These are phyloP conservation scores for Bjerkandera adusta DNA, from an alignment of 1,284 basidiomycete genomes.

Conservation along the genomic window DNA sequence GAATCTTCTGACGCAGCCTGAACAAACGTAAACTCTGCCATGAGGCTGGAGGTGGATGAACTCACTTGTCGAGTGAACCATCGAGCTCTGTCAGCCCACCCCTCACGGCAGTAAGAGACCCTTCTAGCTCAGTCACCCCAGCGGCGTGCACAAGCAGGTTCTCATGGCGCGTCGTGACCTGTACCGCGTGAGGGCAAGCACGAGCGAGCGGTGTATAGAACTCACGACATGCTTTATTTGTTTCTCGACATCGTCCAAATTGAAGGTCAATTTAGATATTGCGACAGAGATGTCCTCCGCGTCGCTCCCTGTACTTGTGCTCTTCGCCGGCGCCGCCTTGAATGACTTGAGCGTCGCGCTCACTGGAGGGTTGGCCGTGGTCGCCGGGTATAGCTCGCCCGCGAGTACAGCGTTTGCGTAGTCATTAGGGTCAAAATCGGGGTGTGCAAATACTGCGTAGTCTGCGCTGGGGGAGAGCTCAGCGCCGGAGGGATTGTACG, in stretches of 20 bases:
- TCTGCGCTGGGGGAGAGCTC: slow-evolving; percentile 36
- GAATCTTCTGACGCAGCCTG: slow-evolving; percentile 83
- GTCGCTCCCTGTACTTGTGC: slow-evolving; percentile 65
- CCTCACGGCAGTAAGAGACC: slow-evolving; percentile 59
- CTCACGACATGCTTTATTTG: slow-evolving; percentile 82
- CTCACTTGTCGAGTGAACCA: slow-evolving; percentile 68
- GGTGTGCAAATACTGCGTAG: slow-evolving; percentile 63
- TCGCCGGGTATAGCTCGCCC: slow-evolving; percentile 63
- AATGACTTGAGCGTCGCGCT: slow-evolving; percentile 28
- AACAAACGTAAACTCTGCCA: too few species aligned
- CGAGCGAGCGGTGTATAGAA: slow-evolving; percentile 16
- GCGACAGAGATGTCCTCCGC: slow-evolving; percentile 74
- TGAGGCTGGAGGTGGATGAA: slow-evolving; percentile 19
- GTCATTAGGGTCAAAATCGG: slow-evolving; percentile 81
- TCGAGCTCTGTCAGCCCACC: slow-evolving; percentile 69
- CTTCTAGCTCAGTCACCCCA: slow-evolving; percentile 60
- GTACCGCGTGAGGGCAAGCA: background rate
- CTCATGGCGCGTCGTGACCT: slow-evolving; percentile 76
- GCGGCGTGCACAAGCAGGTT: slow-evolving; percentile 71
- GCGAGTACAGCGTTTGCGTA: slow-evolving; percentile 88
- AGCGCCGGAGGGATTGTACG: background rate
- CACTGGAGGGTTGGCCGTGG: background rate
- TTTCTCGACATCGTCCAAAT: slow-evolving; percentile 86
- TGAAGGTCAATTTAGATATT: slow-evolving; percentile 79
- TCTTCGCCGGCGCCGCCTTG: slow-evolving; percentile 32